Base-by-base conservation (phyloP, 805 yeast genomes). In the Vanderwaltozyma verrucispora region DNA sequence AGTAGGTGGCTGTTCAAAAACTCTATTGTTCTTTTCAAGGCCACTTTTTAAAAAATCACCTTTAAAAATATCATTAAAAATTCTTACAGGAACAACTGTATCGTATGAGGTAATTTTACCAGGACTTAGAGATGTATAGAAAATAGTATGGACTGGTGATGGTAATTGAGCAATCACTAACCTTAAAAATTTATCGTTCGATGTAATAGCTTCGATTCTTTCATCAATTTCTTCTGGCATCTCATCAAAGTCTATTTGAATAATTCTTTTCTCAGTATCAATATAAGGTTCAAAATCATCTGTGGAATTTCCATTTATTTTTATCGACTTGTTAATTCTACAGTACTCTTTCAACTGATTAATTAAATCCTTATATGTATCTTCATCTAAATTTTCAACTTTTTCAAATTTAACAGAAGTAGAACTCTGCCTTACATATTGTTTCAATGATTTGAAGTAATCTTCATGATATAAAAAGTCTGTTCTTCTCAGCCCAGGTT, bases 151-250 rank as follows among this genome's bases (percentile, higher is more conserved):
- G 42, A 74, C 72, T 0, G 95, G 95, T 0, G 88, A 68, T 1
- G 96, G 95, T 11, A 82, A 56, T 38, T 73, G 75, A 27, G 82
- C 70, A n/a, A 82, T 43, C 4, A 82, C 66, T 15, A 67, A 65
- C 36, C 80, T 64, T 10, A 84, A 48, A 32, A 64, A 59, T 32
- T 66, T 70, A 45, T 72, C 77, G 33, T 69, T 63, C 21, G 21
- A n/a, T 5, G 8, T 4, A 24, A 75, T 51, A 1, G 61, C 62
- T 15, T 46, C 46, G 1, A 42, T 42, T 35, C 73, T 43, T 12
- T 36, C 46, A 4, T 53, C 53, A 7, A 62, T 57, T 17, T 52
- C 54, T 27, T 43, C 48, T 0, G 72, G 68, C 19, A 83, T 60
- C n/a, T 62, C 64, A 2, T 75, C 69, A 41, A 80, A 67, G 28